Percentiles rank a stretch among this genome's conserved stretches.
phyloP scores from a whole-genome alignment of 257 asterid genomes.

The Cynanchum wilfordii region DNA sequence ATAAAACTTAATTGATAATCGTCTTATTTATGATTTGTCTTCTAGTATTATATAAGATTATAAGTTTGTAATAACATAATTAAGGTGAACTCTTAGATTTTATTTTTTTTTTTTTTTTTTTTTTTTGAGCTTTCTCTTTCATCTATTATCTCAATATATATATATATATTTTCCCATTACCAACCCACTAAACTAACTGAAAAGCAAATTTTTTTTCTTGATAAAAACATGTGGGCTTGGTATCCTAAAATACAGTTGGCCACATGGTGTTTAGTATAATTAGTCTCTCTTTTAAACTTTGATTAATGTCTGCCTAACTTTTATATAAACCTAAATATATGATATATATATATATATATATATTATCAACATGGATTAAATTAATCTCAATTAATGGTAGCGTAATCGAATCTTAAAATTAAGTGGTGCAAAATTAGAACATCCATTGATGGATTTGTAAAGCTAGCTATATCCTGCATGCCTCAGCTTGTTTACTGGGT shows the following conservation, averaged over 20 bases:
- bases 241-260: constrained; percentile 14
- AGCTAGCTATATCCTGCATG: background rate
- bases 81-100: too few species aligned
- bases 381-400: background rate
- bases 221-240: constrained; percentile 13
- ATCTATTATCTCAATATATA: background rate
- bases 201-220: background rate
- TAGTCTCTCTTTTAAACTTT: background rate
- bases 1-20: too few species aligned
- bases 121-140: too few species aligned
- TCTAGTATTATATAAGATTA: too few species aligned
- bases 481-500: background rate
- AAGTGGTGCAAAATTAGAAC: too few species aligned
- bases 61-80: too few species aligned
- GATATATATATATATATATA: background rate
- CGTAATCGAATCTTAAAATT: background rate
- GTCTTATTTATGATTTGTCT: too few species aligned
- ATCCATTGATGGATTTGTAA: background rate
- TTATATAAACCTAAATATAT: background rate
- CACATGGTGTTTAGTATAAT: constrained; percentile 10
- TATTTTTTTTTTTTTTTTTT: background rate
- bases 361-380: constrained; percentile 4
- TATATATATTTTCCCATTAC: background rate
- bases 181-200: constrained; percentile 5
- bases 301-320: background rate